Evolutionary conservation across 2,329 filamentous ascomycete genomes (phyloP), one percentile per base, ranked within the genome.

Genomic region (Pseudopithomyces chartarum): DNA sequence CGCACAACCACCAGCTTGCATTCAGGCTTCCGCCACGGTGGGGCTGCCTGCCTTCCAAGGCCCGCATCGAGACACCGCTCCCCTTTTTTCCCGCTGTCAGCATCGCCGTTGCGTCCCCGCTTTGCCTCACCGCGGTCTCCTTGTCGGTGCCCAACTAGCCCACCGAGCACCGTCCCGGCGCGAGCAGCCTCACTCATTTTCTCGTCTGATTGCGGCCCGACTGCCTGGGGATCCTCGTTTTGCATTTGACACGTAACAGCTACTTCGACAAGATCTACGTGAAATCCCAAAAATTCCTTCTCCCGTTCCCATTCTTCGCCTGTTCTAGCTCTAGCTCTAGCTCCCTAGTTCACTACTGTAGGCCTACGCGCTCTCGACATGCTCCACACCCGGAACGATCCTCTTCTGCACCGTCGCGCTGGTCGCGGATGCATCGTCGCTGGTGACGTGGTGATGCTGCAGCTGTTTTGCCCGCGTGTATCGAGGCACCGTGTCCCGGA

Each of bases 401-500:
- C 67, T 62, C 56, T 69, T 69, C 58, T 62, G 65, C 39, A 52
- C 59, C 19, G 52, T 44, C 17, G 62, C 62, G 32, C 64, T 62
- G 22, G 60, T 55, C 12, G 67, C 65, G 23, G 65, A 68, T 23
- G 69, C 69, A 29, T 58, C 66, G 26, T 72, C 70, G 20, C 74
- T 65, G 7, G 69, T 67, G 29, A 61, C 54, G 43, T 68, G 66
- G 49, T 69, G 61, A 49, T 68, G 58, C 58, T 70, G 65, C 52
- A 79, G 65, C 63, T 66, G 54, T 69, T 70, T 76, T 19, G 76
- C 76, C 23, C 76, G 67, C 7, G 73, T 69, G 42, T 64, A 66
- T 32, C 68, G 63, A 0, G 76, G 77, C 20, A 78, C 65, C 2
- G 72, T 78, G 57, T 79, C 78, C 54, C 63, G 69, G 20, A 75